phyloP scores from a whole-genome alignment of 805 yeast species.

The Yarrowia sp. region DNA sequence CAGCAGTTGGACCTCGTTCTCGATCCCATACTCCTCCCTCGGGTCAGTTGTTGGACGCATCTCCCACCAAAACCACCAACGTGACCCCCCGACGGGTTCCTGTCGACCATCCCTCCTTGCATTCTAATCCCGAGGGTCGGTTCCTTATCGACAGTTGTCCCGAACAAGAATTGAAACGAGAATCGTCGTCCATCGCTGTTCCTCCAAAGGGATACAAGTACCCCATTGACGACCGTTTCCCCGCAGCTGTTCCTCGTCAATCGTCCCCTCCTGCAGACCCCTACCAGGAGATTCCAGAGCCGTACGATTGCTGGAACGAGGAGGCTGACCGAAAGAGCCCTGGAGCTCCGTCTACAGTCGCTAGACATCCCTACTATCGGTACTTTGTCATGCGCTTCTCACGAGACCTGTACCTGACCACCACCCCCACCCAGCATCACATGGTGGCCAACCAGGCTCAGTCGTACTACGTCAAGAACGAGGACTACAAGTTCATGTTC shows the following conservation, averaged over 20 bases:
- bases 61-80: conserved; percentile 22
- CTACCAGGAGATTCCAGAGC: conserved; percentile 32
- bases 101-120: conserved; percentile 37
- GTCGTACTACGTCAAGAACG: conserved; percentile 34
- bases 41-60: conserved; percentile 9
- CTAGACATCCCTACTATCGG: conserved; percentile 27
- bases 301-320: conserved; percentile 35
- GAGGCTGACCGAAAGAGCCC: conserved; percentile 20
- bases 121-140: conserved; percentile 37
- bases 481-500: conserved; percentile 28
- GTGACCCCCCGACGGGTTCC: conserved; percentile 28
- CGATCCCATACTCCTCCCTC: conserved; percentile 17
- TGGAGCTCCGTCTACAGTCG: neutral
- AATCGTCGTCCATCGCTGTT: neutral
- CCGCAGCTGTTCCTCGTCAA: conserved; percentile 19
- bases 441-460: conserved; percentile 32
- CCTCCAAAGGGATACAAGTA: conserved; percentile 28
- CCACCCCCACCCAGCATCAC: conserved; percentile 36
- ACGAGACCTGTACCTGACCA: conserved; percentile 30
- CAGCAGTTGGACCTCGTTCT: neutral
- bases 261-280: conserved; percentile 34
- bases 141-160: conserved; percentile 37
- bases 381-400: conserved; percentile 38
- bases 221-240: conserved; percentile 33
- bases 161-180: conserved; percentile 26